A percentile compares a stretch with the other conserved stretches of the same genome.
Evolutionary conservation across 129 eudicot species (phyloP).

Genomic region (Ambrosia trifida): DNA sequence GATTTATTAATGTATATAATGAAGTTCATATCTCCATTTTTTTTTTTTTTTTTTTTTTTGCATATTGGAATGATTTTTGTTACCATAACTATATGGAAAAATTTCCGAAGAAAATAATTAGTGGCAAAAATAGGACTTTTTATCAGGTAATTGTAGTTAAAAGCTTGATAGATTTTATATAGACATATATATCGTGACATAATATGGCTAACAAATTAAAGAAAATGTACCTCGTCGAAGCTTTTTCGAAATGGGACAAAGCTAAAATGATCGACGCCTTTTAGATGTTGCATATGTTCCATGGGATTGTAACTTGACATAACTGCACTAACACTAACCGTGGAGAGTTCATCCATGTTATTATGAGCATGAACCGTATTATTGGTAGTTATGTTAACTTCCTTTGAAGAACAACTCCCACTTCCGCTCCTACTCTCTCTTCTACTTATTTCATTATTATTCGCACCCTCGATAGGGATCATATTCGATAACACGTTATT

Average conservation of each 20-base stretch:
- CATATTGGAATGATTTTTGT: background rate
- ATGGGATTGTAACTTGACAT: slow-evolving; percentile 57
- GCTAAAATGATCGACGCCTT: slow-evolving; percentile 66
- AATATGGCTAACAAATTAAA: background rate
- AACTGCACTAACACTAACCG: slow-evolving; percentile 40
- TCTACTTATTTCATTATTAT: slow-evolving; percentile 24
- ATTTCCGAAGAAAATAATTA: background rate
- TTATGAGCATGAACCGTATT: slow-evolving; percentile 35
- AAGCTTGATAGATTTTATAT: too few relatives aligned
- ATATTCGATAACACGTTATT: slow-evolving; percentile 25
- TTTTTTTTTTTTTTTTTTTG: too few relatives aligned
- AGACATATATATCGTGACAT: background rate
- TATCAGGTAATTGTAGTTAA: too few relatives aligned
- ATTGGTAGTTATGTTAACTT: slow-evolving; percentile 31
- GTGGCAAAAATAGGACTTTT: too few relatives aligned
- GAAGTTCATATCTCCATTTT: background rate
- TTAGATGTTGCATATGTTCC: slow-evolving; percentile 67
- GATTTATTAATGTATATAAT: background rate
- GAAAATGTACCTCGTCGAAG: slow-evolving; percentile 66
- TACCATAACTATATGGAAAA: background rate
- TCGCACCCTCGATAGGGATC: slow-evolving; percentile 27
- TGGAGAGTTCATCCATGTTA: slow-evolving; percentile 61
- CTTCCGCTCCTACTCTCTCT: slow-evolving; percentile 53
- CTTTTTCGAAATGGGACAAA: slow-evolving; percentile 63
- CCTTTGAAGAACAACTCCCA: slow-evolving; percentile 73